Percentiles rank a stretch among this genome's conserved stretches.
Evolutionary conservation across 805 yeast genomes (phyloP).

Genomic region (Yamadazyma nakazawae): DNA sequence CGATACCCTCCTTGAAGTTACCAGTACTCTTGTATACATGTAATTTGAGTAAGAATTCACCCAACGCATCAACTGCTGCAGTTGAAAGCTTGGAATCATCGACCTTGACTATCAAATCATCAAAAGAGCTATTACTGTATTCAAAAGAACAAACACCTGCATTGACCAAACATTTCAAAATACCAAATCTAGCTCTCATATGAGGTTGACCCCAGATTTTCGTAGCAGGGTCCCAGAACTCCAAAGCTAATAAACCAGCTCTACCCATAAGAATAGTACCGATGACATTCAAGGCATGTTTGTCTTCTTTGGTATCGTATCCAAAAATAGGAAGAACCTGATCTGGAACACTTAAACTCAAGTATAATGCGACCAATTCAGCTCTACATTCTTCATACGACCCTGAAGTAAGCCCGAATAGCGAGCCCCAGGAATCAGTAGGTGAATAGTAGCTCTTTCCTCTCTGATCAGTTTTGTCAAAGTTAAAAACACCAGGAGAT

Average conservation of each 20-base stretch:
- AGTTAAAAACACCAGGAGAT: slow-evolving; percentile 64
- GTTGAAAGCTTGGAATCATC: slow-evolving; percentile 62
- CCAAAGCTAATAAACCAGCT: slow-evolving; percentile 80
- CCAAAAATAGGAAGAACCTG: slow-evolving; percentile 73
- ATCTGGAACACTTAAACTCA: slow-evolving; percentile 59
- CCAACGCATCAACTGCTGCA: slow-evolving; percentile 70
- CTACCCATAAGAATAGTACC: slow-evolving; percentile 82
- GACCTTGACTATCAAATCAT: slow-evolving; percentile 58
- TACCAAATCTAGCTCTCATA: slow-evolving; percentile 89
- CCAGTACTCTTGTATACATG: slow-evolving; percentile 81
- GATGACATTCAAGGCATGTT: slow-evolving; percentile 59
- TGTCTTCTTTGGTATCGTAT: slow-evolving; percentile 51
- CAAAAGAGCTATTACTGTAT: slow-evolving; percentile 41
- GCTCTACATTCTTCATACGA: slow-evolving; percentile 93
- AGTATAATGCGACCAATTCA: slow-evolving; percentile 81
- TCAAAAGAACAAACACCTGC: slow-evolving; percentile 63
- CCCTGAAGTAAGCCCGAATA: slow-evolving; percentile 79
- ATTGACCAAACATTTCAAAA: slow-evolving; percentile 68
- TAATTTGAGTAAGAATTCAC: slow-evolving; percentile 64
- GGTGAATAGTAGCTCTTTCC: slow-evolving; percentile 70
- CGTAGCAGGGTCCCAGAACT: slow-evolving; percentile 81
- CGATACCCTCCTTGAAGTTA: slow-evolving; percentile 60
- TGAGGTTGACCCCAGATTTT: slow-evolving; percentile 93
- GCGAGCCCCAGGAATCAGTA: slow-evolving; percentile 89
- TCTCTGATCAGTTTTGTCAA: slow-evolving; percentile 54